phyloP scores from a whole-genome alignment of 257 asterid genomes.

The Scutellaria galericulata region DNA sequence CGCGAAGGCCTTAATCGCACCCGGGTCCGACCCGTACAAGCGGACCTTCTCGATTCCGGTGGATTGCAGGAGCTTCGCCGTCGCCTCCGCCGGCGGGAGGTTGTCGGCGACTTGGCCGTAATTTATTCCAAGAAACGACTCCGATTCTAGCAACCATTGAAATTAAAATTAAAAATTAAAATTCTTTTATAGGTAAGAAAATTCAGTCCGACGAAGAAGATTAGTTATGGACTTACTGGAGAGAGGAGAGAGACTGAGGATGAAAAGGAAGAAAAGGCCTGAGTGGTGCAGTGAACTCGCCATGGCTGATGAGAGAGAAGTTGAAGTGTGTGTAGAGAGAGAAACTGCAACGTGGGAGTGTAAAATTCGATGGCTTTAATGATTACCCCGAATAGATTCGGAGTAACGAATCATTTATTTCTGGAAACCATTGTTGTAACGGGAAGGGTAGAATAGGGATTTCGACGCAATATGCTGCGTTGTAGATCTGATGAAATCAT shows the following conservation, averaged over 20 bases:
- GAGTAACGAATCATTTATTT: not conserved
- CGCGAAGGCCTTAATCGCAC: slow-evolving; percentile 58
- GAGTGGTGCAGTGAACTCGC: slow-evolving; percentile 25
- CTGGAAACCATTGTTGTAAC: not conserved
- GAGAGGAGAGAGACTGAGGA: slow-evolving; percentile 40
- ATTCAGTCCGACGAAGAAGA: no score
- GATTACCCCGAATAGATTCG: no score
- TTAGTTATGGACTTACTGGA: slow-evolving; percentile 40
- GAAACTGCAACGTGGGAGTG: slow-evolving; percentile 14
- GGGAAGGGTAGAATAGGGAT: not conserved
- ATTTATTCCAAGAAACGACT: slow-evolving; percentile 68
- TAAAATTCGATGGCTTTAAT: not conserved
- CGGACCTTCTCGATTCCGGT: slow-evolving; percentile 62
- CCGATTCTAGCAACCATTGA: slow-evolving; percentile 44
- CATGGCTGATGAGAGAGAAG: slow-evolving; percentile 40
- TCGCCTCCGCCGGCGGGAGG: slow-evolving; percentile 65
- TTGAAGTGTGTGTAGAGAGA: not conserved
- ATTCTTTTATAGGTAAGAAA: no score
- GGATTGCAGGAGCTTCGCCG: slow-evolving; percentile 59
- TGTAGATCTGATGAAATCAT: not conserved
- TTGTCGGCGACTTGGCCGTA: slow-evolving; percentile 78
- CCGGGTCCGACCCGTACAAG: slow-evolving; percentile 66
- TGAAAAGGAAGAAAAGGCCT: slow-evolving; percentile 33
- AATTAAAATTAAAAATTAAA: no score
- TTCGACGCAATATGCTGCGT: not conserved